Evolutionary conservation across 139 green algal genomes (phyloP), one percentile per base, ranked within the genome.

Genomic region (Monoraphidium neglectum): DNA sequence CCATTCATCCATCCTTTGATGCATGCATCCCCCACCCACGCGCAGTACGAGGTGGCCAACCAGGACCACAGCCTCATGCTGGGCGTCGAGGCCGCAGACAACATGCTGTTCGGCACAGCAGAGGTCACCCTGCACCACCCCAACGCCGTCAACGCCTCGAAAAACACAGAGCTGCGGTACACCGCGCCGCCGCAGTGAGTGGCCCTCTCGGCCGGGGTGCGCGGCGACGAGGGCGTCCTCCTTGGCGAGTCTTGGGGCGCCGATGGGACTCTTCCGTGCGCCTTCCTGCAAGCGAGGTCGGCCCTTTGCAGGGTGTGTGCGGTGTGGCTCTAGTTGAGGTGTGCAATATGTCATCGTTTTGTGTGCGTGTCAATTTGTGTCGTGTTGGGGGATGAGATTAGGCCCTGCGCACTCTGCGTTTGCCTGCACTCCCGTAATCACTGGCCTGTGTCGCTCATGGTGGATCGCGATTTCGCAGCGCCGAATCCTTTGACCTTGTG

Each of bases 41-140:
- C 49, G 47, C 86, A 88, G 89, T 97, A 97, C 80, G 93, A 97
- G 87, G 91, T 97, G 12, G 92, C 86, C 75, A 94, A 96, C 86
- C 93, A 97, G 82, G 93, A 97, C 87, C 92, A 97, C 87, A 90
- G 78, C 38, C 72, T 96, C 51, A 95, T 96, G 92, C 90, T 97
- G 61, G 94, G 94, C n/a, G 93, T 97, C 35, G 94, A 98, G 89
- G 87, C 82, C 36, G 92, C 84, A 8, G 94, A 98, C 89, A 97
- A 96, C 84, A 90, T 96, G 40, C 81, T 97, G 60, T 91, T 92
- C 73, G 92, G 92, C 63, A 81, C 78, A 35, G 89, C 92, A 83
- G 94, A 98, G 87, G 68, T 97, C 36, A 97, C 92, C 26, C 92
- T 98, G 28, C 59, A 84, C 24, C 74, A 92, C 85, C 92, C 94